Conservation (phyloP, 1,139 yeast species). For the Debaryomyces coudertii region DNA sequence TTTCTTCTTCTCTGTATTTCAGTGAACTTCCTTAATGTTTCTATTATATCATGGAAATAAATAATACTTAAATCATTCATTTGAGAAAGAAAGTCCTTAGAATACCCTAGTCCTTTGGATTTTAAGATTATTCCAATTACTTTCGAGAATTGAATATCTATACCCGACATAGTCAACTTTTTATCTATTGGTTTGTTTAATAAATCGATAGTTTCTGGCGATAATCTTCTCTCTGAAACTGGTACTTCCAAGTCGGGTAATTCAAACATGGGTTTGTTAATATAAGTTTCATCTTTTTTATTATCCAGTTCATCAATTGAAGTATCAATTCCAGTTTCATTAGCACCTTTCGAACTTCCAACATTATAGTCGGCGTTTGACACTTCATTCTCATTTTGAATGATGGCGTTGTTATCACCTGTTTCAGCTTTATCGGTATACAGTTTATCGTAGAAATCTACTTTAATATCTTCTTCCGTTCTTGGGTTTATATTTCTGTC, state of each 20-base stretch:
- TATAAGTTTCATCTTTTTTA: background rate
- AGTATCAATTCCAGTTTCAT: background rate
- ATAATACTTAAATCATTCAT: conserved; percentile 50
- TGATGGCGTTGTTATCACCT: background rate
- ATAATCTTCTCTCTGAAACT: conserved; percentile 18
- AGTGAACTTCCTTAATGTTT: conserved; percentile 54
- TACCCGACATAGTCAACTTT: conserved; percentile 19
- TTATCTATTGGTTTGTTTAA: conserved; percentile 21
- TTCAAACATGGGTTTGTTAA: background rate
- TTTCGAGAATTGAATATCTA: conserved; percentile 41
- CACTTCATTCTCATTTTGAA: background rate
- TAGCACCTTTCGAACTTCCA: background rate
- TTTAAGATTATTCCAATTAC: conserved; percentile 39
- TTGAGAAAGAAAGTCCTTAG: conserved; percentile 50
- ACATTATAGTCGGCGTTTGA: background rate
- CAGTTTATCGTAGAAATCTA: background rate
- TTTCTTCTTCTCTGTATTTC: conserved; percentile 68
- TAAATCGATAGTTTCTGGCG: conserved; percentile 17
- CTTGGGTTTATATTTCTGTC: background rate
- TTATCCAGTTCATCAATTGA: background rate
- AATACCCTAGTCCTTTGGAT: conserved; percentile 36
- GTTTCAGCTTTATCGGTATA: background rate
- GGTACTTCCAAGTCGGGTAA: conserved; percentile 3
- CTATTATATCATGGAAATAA: conserved; percentile 52
- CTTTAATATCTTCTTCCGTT: background rate